Evolutionary conservation across 2,329 filamentous ascomycete species (phyloP).

Genomic region (Cladophialophora chaetospira): DNA sequence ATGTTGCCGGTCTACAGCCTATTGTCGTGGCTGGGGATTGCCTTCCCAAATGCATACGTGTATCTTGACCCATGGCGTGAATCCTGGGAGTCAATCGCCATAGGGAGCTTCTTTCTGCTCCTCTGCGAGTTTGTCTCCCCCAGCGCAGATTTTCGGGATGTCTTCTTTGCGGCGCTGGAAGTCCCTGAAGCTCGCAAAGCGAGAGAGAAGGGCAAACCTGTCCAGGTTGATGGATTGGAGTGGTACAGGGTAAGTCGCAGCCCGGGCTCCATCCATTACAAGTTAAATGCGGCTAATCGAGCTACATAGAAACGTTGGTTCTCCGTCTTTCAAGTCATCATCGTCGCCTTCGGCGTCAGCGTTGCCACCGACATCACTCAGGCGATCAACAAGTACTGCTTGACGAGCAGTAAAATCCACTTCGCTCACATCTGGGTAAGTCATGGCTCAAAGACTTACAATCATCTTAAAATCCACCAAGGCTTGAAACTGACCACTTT

Average conservation of each 20-base stretch:
- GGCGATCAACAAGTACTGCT: slow-evolving; percentile 37
- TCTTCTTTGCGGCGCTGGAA: slow-evolving; percentile 42
- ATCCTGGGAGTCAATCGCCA: slow-evolving; percentile 44
- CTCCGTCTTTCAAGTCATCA: slow-evolving; percentile 46
- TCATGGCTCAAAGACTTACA: too few species aligned
- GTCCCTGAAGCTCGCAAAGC: slow-evolving; percentile 31
- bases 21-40: slow-evolving; percentile 44
- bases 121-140: slow-evolving; percentile 48
- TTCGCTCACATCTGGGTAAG: slow-evolving; percentile 46
- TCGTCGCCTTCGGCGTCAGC: slow-evolving; percentile 33
- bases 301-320: slow-evolving; percentile 42
- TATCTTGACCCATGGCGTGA: slow-evolving; percentile 47
- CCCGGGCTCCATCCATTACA: slow-evolving; percentile 5
- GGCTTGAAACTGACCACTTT: too few species aligned
- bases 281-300: too few species aligned
- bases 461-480: too few species aligned
- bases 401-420: slow-evolving; percentile 36
- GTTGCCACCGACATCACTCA: slow-evolving; percentile 39
- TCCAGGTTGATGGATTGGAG: slow-evolving; percentile 33
- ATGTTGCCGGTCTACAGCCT: slow-evolving; percentile 47
- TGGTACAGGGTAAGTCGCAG: slow-evolving; percentile 34
- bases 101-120: slow-evolving; percentile 50
- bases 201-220: slow-evolving; percentile 33
- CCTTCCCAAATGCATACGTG: slow-evolving; percentile 42
- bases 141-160: slow-evolving; percentile 37